Conservation (phyloP, 139 green algal genomes). For the Asterochloris sp. region DNA sequence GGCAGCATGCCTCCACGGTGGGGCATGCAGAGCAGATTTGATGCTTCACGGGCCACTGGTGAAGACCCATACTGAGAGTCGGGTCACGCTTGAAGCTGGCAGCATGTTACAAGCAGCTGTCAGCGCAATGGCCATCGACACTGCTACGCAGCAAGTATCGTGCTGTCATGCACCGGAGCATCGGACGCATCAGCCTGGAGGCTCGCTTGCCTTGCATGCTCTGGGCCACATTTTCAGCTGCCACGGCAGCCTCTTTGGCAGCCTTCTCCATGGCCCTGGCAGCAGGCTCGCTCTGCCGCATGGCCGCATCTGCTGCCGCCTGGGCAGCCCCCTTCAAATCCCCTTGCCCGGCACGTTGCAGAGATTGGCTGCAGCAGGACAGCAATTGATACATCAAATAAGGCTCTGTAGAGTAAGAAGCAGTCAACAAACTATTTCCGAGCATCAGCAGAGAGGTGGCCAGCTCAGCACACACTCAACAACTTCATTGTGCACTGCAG, state of each 20-base stretch:
- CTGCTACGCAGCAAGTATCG: not conserved
- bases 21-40: too few relatives aligned
- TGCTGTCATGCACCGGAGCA: not conserved
- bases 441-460: too few relatives aligned
- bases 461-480: not conserved
- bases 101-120: not conserved
- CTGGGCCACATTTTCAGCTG: not conserved
- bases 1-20: too few relatives aligned
- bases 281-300: conserved; percentile 1
- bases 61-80: not conserved
- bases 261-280: not conserved
- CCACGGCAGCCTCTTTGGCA: conserved; percentile 1
- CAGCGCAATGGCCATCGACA: not conserved
- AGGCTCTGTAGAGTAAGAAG: too few relatives aligned
- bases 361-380: not conserved
- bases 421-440: not conserved
- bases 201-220: not conserved
- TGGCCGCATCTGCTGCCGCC: conserved; percentile 3
- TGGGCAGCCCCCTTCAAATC: not conserved
- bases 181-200: not conserved
- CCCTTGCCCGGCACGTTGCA: not conserved
- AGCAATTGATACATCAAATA: not conserved
- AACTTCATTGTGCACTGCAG: not conserved
- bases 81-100: too few relatives aligned
- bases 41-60: too few relatives aligned